Evolutionary conservation across 2,329 filamentous ascomycete species (phyloP).

Genomic region (Fusarium transvaalense): DNA sequence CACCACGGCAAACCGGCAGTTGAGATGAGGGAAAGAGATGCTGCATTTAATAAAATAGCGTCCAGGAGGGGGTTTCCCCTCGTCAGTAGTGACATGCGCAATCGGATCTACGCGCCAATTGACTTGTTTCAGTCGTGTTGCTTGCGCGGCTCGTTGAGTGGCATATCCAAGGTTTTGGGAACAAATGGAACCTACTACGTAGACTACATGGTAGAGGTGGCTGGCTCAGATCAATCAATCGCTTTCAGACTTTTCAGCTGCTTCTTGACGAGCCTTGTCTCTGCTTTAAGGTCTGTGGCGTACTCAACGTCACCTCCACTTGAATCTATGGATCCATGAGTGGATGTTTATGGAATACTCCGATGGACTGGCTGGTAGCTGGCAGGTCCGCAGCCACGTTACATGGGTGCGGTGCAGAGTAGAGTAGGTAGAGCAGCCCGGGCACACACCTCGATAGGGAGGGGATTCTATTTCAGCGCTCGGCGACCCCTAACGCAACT

Average conservation of each 20-base stretch:
- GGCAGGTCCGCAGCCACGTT: constrained; percentile 1
- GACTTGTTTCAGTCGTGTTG: constrained; percentile 6
- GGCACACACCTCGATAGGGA: too few species aligned
- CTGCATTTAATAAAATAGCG: background rate
- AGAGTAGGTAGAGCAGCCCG: too few species aligned
- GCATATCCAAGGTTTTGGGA: constrained; percentile 4
- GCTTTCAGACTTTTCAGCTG: constrained; percentile 1
- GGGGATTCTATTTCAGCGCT: background rate
- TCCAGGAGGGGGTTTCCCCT: background rate
- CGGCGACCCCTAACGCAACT: background rate
- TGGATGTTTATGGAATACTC: background rate
- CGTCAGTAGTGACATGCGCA: background rate
- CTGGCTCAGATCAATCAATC: background rate
- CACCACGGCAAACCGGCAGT: constrained; percentile 16
- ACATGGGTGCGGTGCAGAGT: background rate
- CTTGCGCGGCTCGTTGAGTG: constrained; percentile 23
- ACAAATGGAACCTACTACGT: background rate
- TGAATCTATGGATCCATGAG: too few species aligned
- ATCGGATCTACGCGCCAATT: constrained; percentile 21
- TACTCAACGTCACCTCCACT: background rate
- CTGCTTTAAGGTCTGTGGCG: constrained; percentile 15
- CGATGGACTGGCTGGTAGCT: background rate
- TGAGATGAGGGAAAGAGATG: background rate
- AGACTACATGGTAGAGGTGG: background rate
- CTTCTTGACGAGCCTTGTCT: background rate